phyloP scores from a whole-genome alignment of 768 basidiomycete species.

The Astraeus odoratus region DNA sequence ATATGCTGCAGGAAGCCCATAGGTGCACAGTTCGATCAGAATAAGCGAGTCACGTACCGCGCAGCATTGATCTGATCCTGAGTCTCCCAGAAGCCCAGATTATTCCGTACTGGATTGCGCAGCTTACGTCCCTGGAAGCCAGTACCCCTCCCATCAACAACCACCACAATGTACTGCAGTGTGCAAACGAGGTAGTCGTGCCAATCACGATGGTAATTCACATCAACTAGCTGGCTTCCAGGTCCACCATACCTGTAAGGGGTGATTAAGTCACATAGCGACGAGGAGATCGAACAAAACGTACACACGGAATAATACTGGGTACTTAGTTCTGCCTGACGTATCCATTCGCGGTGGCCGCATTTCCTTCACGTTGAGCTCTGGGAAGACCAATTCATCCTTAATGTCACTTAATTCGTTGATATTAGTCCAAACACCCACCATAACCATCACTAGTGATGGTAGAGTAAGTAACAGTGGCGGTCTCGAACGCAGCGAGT shows the following conservation, averaged over 20 bases:
- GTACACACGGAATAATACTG: slow-evolving; percentile 86
- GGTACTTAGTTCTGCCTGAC: slow-evolving; percentile 92
- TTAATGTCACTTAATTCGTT: slow-evolving; percentile 10
- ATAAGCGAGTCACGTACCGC: slow-evolving; percentile 40
- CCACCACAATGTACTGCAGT: slow-evolving; percentile 78
- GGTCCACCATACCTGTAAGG: slow-evolving; percentile 81
- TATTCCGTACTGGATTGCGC: slow-evolving; percentile 81
- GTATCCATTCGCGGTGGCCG: slow-evolving; percentile 91
- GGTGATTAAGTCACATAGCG: slow-evolving; percentile 4
- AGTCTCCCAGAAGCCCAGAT: slow-evolving; percentile 86
- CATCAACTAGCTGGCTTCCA: slow-evolving; percentile 68
- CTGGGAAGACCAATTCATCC: slow-evolving; percentile 33
- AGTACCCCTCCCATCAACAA: slow-evolving; percentile 91
- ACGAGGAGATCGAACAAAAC: not conserved
- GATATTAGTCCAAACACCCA: slow-evolving; percentile 24
- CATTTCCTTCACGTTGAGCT: slow-evolving; percentile 86
- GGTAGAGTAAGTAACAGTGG: slow-evolving; percentile 63
- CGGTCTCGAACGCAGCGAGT: slow-evolving; percentile 61
- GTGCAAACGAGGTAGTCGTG: slow-evolving; percentile 79
- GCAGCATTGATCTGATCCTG: slow-evolving; percentile 87
- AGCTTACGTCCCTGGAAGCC: slow-evolving; percentile 82
- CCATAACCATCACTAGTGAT: slow-evolving; percentile 80
- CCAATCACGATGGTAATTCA: slow-evolving; percentile 70
- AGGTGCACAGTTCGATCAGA: slow-evolving; percentile 1
- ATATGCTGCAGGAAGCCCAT: slow-evolving; percentile 41